phyloP scores from a whole-genome alignment of 192 early-diverging fungal genomes.

The Chytriomyces sp. region DNA sequence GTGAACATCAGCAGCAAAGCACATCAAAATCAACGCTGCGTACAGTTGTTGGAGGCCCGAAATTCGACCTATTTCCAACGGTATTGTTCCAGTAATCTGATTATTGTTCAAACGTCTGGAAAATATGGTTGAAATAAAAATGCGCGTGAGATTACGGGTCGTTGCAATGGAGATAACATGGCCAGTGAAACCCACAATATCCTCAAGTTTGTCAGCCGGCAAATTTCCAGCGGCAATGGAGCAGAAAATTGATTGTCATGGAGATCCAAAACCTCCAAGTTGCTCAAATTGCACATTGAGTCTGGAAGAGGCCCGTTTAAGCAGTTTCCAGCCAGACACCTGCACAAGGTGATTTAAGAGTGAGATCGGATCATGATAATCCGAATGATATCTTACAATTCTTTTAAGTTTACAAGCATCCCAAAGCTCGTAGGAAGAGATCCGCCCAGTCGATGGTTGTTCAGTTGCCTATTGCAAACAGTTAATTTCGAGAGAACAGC shows the following conservation, averaged over 20 bases:
- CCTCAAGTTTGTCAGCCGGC: slow-evolving; percentile 7
- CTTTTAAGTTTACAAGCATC: neutral
- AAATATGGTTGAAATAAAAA: neutral
- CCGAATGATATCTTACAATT: neutral
- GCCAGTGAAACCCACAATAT: neutral
- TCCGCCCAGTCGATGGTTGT: neutral
- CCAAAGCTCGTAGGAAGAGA: neutral
- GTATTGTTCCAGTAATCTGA: slow-evolving; percentile 8
- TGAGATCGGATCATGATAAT: neutral
- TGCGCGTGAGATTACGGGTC: neutral
- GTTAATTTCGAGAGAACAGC: neutral
- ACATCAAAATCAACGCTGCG: neutral
- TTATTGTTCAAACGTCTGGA: slow-evolving; percentile 17
- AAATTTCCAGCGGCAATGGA: slow-evolving; percentile 17
- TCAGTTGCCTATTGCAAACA: neutral
- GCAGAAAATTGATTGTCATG: slow-evolving; percentile 28
- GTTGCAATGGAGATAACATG: neutral
- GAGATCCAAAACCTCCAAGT: slow-evolving; percentile 13
- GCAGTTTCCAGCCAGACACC: slow-evolving; percentile 10
- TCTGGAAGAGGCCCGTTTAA: slow-evolving; percentile 16
- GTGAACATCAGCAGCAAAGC: neutral
- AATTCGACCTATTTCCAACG: slow-evolving; percentile 1
- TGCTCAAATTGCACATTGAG: neutral
- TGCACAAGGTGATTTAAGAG: neutral
- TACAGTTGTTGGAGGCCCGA: slow-evolving; percentile 7